Evolutionary conservation across 2,329 filamentous ascomycete species (phyloP), one percentile per base, ranked within the genome.

Genomic region (Lachnellula cervina): DNA sequence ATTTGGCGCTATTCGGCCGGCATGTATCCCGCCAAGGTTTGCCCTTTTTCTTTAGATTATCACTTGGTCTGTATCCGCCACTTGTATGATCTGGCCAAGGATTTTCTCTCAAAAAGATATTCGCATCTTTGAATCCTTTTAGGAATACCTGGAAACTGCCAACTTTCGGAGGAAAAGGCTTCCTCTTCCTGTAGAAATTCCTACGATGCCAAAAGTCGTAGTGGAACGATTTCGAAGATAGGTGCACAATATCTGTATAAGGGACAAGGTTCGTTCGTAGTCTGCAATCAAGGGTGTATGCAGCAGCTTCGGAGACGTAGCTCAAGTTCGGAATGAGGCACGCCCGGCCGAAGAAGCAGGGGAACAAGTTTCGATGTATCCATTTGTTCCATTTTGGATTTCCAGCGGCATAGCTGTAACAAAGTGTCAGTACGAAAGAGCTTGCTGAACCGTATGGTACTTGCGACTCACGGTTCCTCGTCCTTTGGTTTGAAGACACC

Each of bases 341-440:
- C 46, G 93, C 92, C 67, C 94, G 81, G 17, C 94, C 94, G 67
- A 99, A 99, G 73, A 90, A 97, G 75, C 95, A 99, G 8, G 94
- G 94, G 65, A 99, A 97, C 62, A 99, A 71, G 71, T 99, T 99
- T 61, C 94, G 82, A 72, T 99, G 94, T 76, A 99, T 92, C 94
- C 94, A 99, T 74, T 99, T 99, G 65, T 95, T 97, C 93, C 93
- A 97, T 72, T 99, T 99, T 5, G 94, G 94, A 69, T 99, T 99
- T 64, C 90, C 88, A 34, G 90, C 94, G 1, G 94, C 94, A 69
- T 97, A 99, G 0, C 28, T 32, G 9, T 32, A 32, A 8, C 8
- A 32, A 9, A 32, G 28, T 32, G 28, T 32, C 9, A 32, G 28
- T 11, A 8, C 11, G 9, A 11, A 32, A 32, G 8, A 3, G 11